phyloP scores from a whole-genome alignment of 108 stramenopile species.

The Mediolabrus comicus region DNA sequence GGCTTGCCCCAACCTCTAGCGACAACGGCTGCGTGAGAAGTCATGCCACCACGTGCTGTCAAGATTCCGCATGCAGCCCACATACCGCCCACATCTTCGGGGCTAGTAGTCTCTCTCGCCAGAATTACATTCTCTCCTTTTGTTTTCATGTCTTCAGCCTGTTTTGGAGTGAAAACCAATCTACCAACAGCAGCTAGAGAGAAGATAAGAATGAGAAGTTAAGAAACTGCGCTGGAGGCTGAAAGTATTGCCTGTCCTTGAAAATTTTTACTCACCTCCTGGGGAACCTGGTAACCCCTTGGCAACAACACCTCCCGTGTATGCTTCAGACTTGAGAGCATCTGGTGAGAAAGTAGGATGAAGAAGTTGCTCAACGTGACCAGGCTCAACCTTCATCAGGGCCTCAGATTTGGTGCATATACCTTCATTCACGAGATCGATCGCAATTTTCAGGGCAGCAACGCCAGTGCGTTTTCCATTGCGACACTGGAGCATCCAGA shows the following conservation, averaged over 20 bases:
- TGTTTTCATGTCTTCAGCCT: slow-evolving; percentile 69
- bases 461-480: slow-evolving; percentile 83
- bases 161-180: slow-evolving; percentile 73
- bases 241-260: no score
- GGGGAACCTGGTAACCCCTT: slow-evolving; percentile 82
- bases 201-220: no score
- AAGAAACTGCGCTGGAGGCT: no score
- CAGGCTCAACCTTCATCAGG: slow-evolving; percentile 73
- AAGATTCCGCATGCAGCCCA: slow-evolving; percentile 79
- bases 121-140: slow-evolving; percentile 71
- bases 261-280: slow-evolving; percentile 35
- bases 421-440: slow-evolving; percentile 80
- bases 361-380: slow-evolving; percentile 81
- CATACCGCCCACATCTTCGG: slow-evolving; percentile 91
- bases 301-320: slow-evolving; percentile 69
- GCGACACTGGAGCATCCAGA: slow-evolving; percentile 90
- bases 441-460: slow-evolving; percentile 85
- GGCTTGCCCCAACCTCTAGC: slow-evolving; percentile 91
- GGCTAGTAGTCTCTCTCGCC: slow-evolving; percentile 61
- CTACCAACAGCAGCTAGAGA: slow-evolving; percentile 74
- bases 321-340: slow-evolving; percentile 51
- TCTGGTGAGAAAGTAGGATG: slow-evolving; percentile 74
- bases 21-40: slow-evolving; percentile 85
- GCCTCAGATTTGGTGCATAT: slow-evolving; percentile 72
- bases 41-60: slow-evolving; percentile 85